Evolutionary conservation across 331 rosid species (phyloP), one percentile per base, ranked within the genome.

Genomic region (Pyrus hybrid): DNA sequence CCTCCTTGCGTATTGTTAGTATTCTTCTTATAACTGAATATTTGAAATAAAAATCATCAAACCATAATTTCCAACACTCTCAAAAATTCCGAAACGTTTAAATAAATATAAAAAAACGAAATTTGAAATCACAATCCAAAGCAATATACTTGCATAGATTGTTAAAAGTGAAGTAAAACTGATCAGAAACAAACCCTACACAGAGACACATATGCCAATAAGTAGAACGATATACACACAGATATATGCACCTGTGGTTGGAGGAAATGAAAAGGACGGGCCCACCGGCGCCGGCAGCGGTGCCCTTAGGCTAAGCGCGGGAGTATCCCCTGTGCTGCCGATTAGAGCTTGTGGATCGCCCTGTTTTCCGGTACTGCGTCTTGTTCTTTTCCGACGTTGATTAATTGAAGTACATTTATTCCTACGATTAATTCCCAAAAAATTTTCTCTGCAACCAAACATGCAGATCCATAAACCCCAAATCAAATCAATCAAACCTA

Each of bases 331-430:
- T 28, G 77, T 74, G 87, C 87, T 79, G 97, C 83, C 85, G 97
- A 73, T 88, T 91, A 71, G 87, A 90, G 93, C 82, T 77, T 7
- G 80, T 30, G 70, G 93, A 86, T 88, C 98, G 98, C 66, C 87
- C 89, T 32, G 90, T 14, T 71, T 68, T 88, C 76, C 88, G 85
- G 83, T 88, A 69, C 67, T 80, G 88, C 58, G 80, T 76, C 77
- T 90, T 93, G 88, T 65, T 93, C 94, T 87, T 93, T 45, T 90
- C 98, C 70, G 93, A 13, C 90, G 81, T 90, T 79, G 94, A 86
- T 93, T 91, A 97, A 87, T 93, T 85, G 93, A 85, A 85, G 96
- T 96, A 93, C 98, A 93, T 93, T 91, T 73, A 91, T 91, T 21
- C 96, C 66, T 83, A 86, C 54, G 84, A 86, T 83, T 68, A 66